Conservation (phyloP, 768 basidiomycete species). For the Collybiopsis luxurians region DNA sequence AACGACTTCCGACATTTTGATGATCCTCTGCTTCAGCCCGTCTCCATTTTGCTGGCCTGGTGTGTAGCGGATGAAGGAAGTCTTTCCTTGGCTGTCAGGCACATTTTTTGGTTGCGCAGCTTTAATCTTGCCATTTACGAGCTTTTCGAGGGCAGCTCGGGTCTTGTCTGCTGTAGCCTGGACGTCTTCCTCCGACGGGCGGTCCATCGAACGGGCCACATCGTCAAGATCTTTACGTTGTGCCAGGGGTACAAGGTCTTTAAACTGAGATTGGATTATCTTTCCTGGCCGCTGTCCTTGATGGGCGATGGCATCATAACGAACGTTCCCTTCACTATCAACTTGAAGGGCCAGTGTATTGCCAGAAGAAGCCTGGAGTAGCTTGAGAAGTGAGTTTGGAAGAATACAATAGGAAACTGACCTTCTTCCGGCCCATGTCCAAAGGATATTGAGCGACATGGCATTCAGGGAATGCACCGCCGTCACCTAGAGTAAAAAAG, state of each 20-base stretch:
- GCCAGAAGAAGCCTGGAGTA: conserved; percentile 73
- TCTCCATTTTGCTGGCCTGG: conserved; percentile 83
- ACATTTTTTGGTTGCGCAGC: conserved; percentile 97
- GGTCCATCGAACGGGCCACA: conserved; percentile 72
- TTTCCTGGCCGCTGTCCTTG: conserved; percentile 91
- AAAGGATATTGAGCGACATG: conserved; percentile 97
- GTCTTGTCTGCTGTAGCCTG: conserved; percentile 91
- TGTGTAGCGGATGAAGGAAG: conserved; percentile 93
- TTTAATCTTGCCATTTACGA: conserved; percentile 95
- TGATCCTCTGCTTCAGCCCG: conserved; percentile 89
- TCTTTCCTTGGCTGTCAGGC: conserved; percentile 78
- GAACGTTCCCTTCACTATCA: conserved; percentile 93
- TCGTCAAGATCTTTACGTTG: conserved; percentile 88
- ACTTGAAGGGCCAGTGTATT: conserved; percentile 97
- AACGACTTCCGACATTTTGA: conserved; percentile 98
- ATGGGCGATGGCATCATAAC: conserved; percentile 95
- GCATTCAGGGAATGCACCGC: conserved; percentile 91
- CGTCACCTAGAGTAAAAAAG: conserved; percentile 52
- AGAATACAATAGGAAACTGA: conserved; percentile 25
- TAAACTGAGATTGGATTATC: conserved; percentile 92
- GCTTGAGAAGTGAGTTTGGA: conserved; percentile 3
- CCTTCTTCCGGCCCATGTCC: conserved; percentile 95
- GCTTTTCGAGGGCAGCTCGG: conserved; percentile 85
- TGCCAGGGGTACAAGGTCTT: conserved; percentile 90
- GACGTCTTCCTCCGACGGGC: conserved; percentile 92